Base-by-base conservation (phyloP, 2,329 filamentous ascomycete genomes). In the Akanthomyces lecanii region DNA sequence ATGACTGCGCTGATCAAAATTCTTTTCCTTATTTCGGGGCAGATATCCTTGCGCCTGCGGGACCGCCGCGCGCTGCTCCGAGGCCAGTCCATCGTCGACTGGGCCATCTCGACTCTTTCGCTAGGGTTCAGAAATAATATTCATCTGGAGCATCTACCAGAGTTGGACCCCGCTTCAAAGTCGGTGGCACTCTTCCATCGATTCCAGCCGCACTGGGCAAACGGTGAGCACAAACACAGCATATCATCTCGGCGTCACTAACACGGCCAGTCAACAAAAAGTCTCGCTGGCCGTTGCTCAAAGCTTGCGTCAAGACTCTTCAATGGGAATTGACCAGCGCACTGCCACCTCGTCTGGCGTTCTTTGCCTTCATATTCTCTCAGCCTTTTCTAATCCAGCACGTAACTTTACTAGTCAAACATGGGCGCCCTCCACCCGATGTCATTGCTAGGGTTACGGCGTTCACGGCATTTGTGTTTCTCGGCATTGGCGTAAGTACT, bases 401-500 rank as follows among this genome's bases (percentile, higher is more conserved):
- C 16, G 38, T 54, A 11, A 45, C 48, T 28, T 18, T 33, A 25
- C 44, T 55, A 14, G 45, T 56, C 28, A 11, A 25, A 7, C 14
- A 25, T 21, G 30, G 40, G 16, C 51, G 18, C 28, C 42, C 36
- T 14, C 30, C 44, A 12, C 36, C 28, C 8, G 33, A 50, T 33
- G 52, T 50, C 3, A 21, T 62, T 45, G 51, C n/a, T 16, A 21
- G 11, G 5, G 33, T 44, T 2, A 56, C 44, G 14, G 30, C 8
- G 1, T 5, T 23, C 7, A 62, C 60, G 2, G 40, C 42, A 0
- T 8, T 62, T 10, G 5, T 55, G 5, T 62, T 50, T 8, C 18
- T 50, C 4, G 60, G 52, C 6, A 56, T 62, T 23, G 44, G 40
- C n/a, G 60, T 62, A 56, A 28, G 52, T 40, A 6, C 25, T n/a